These are phyloP conservation scores for Mycena olivaceomarginata DNA, from an alignment of 768 basidiomycete species.

Conservation along the genomic window DNA sequence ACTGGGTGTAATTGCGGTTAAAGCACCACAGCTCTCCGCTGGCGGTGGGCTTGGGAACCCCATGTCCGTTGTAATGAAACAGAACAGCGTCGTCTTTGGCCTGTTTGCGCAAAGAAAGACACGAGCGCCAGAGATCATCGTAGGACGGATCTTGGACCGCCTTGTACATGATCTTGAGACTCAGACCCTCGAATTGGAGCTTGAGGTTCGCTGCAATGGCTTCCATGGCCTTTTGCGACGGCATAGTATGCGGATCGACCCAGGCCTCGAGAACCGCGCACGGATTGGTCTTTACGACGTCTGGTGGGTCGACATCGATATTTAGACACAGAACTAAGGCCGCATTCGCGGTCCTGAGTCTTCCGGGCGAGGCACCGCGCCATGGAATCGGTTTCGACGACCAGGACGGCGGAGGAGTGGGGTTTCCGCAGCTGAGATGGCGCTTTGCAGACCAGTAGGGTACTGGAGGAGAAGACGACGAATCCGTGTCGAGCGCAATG, in stretches of 20 bases:
- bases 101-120: slow-evolving; percentile 86
- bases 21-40: slow-evolving; percentile 99
- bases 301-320: slow-evolving; percentile 98
- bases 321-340: slow-evolving; percentile 95
- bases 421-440: slow-evolving; percentile 93
- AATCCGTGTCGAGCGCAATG: slow-evolving; percentile 48
- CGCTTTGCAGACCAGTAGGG: slow-evolving; percentile 93
- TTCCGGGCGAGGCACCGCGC: slow-evolving; percentile 87
- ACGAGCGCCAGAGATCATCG: slow-evolving; percentile 94
- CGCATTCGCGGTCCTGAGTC: slow-evolving; percentile 94
- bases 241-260: slow-evolving; percentile 96
- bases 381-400: slow-evolving; percentile 83
- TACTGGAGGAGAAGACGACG: slow-evolving; percentile 71
- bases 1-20: slow-evolving; percentile 97
- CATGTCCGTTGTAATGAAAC: slow-evolving; percentile 99
- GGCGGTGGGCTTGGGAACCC: slow-evolving; percentile 96
- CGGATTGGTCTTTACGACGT: slow-evolving; percentile 97
- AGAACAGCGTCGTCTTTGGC: slow-evolving; percentile 96
- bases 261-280: slow-evolving; percentile 97
- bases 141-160: slow-evolving; percentile 96
- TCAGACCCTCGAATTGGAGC: slow-evolving; percentile 97
- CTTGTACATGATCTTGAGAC: slow-evolving; percentile 95
- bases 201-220: slow-evolving; percentile 95
- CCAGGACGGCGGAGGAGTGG: slow-evolving; percentile 81
- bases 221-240: slow-evolving; percentile 94